Evolutionary conservation across 2,329 filamentous ascomycete species (phyloP).

Genomic region (Cordyceps cateniannulata): DNA sequence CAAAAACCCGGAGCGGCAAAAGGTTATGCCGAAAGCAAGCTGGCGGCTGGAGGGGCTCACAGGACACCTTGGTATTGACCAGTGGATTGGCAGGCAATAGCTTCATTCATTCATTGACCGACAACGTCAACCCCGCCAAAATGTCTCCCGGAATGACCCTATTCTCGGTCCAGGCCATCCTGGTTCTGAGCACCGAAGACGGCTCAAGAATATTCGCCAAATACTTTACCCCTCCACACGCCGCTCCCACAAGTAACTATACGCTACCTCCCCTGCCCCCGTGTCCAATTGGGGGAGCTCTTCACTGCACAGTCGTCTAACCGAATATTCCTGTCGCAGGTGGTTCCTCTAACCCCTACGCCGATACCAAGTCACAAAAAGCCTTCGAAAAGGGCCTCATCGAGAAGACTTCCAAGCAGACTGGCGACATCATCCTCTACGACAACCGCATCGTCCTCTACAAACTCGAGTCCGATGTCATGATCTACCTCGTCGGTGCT

Average conservation of each 20-base stretch:
- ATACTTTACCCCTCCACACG: constrained; percentile 69
- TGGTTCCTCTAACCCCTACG: constrained; percentile 66
- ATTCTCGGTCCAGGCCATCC: constrained; percentile 69
- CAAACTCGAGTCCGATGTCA: constrained; percentile 96
- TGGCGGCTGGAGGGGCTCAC: constrained; percentile 10
- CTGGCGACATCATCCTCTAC: constrained; percentile 92
- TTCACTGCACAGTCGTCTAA: constrained; percentile 7
- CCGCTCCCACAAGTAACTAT: constrained; percentile 31
- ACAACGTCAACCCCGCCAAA: constrained; percentile 17
- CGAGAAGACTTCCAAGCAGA: constrained; percentile 94
- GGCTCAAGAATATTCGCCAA: constrained; percentile 88
- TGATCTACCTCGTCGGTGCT: constrained; percentile 87
- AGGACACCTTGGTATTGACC: constrained; percentile 12
- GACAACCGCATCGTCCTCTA: constrained; percentile 95
- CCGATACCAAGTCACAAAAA: constrained; percentile 88
- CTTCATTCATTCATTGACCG: constrained; percentile 4
- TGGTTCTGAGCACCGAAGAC: constrained; percentile 79
- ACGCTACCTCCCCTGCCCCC: constrained; percentile 17
- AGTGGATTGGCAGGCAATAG: constrained; percentile 5
- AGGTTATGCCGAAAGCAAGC: constrained; percentile 21
- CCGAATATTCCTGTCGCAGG: constrained; percentile 17
- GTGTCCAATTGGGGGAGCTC: constrained; percentile 15
- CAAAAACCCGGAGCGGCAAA: constrained; percentile 22
- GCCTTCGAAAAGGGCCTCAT: constrained; percentile 93
- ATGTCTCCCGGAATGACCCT: constrained; percentile 74